These are phyloP conservation scores for Fistulinella cinereoalba DNA, from an alignment of 1,284 basidiomycete species.

Conservation along the genomic window DNA sequence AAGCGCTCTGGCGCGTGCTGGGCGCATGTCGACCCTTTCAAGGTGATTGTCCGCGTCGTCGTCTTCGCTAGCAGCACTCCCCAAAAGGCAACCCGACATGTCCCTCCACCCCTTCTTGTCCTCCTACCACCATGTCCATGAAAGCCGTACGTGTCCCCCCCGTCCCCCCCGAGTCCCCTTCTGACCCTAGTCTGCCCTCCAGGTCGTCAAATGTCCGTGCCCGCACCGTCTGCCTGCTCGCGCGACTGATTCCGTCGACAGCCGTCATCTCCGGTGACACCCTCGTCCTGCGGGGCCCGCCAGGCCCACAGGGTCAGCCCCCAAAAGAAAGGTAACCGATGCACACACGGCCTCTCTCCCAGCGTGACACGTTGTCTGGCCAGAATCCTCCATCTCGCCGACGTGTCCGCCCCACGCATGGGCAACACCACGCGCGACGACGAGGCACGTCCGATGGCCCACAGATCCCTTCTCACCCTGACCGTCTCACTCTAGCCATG, in stretches of 20 bases:
- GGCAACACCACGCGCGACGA: conserved; percentile 82
- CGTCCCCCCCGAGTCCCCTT: not conserved
- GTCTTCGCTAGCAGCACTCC: not conserved
- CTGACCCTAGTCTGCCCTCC: conserved; percentile 1
- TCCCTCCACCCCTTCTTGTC: conserved; percentile 8
- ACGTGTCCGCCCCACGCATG: conserved; percentile 76
- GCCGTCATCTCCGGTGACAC: conserved; percentile 89
- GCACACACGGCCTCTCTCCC: not conserved
- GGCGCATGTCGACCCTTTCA: conserved; percentile 13
- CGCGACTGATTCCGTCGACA: conserved; percentile 33
- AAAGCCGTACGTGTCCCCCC: conserved; percentile 56
- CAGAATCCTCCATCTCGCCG: conserved; percentile 85
- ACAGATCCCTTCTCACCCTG: not conserved
- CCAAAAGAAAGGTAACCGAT: conserved; percentile 80
- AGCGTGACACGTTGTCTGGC: conserved; percentile 15
- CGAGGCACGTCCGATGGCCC: conserved; percentile 53
- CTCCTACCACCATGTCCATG: conserved; percentile 48
- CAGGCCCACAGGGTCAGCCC: conserved; percentile 76
- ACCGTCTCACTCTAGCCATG: conserved; percentile 56
- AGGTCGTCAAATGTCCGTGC: conserved; percentile 71
- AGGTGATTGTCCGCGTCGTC: not conserved
- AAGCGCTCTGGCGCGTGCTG: conserved; percentile 13
- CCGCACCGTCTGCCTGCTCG: not conserved
- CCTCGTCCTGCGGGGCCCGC: conserved; percentile 74
- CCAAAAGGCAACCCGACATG: conserved; percentile 13